phyloP scores from a whole-genome alignment of 768 basidiomycete genomes.

The Pulveroboletus sp. region DNA sequence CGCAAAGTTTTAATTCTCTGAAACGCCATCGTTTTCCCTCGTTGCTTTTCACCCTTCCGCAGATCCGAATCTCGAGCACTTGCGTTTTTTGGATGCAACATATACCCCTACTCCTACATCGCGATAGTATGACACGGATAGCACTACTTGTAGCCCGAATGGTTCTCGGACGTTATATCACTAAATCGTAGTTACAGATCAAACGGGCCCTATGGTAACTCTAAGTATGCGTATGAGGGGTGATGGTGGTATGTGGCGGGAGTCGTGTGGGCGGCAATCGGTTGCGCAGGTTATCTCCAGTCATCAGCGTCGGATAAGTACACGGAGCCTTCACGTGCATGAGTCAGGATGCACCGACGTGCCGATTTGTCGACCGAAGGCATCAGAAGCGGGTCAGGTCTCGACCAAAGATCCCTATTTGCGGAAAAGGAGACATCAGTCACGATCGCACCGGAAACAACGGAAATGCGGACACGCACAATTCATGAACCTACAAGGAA shows the following conservation, averaged over 20 bases:
- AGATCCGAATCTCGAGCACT: not conserved
- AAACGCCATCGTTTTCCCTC: not conserved
- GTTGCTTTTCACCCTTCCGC: not conserved
- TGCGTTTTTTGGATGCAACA: constrained; percentile 8
- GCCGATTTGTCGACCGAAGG: not conserved
- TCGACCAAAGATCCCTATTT: constrained; percentile 68
- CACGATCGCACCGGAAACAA: constrained; percentile 8
- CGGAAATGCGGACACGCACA: constrained; percentile 38
- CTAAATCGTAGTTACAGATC: constrained; percentile 3
- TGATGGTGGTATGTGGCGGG: not conserved
- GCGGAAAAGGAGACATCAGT: constrained; percentile 8
- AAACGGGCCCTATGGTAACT: constrained; percentile 8
- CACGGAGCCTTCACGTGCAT: not conserved
- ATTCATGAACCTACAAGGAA: constrained; percentile 55
- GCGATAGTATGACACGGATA: constrained; percentile 19
- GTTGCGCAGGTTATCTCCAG: not conserved
- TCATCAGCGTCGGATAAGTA: not conserved
- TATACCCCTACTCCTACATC: constrained; percentile 11
- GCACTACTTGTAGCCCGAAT: constrained; percentile 20
- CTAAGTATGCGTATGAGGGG: constrained; percentile 8
- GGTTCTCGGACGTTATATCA: constrained; percentile 14
- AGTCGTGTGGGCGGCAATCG: not conserved
- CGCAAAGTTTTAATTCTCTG: constrained; percentile 30
- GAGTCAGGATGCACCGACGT: not conserved
- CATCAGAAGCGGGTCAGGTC: constrained; percentile 65